Evolutionary conservation across 805 yeast species (phyloP), one percentile per base, ranked within the genome.

Genomic region (Clavispora vitiphila): DNA sequence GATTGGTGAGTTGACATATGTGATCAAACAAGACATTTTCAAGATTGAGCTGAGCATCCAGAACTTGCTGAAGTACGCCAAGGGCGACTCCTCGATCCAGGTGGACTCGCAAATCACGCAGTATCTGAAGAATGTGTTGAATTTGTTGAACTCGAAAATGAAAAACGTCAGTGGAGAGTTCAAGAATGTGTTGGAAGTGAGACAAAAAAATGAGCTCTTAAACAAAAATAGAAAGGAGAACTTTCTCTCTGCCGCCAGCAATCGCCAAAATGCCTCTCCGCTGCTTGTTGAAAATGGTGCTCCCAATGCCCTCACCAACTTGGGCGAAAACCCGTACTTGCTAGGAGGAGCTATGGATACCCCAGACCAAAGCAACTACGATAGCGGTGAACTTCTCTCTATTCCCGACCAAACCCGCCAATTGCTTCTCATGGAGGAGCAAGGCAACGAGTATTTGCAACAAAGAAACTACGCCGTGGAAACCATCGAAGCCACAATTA

Each of bases 401-500:
- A 72, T 91, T 29, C 96, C 97, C 1, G 80, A 82, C 56, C 96
- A 88, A 57, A 85, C 91, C 29, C 61, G 66, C 44, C 96, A 89
- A 54, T 83, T 86, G 52, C 62, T 88, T 53, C 71, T 86, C 55
- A 65, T 90, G 61, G 97, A 91, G 55, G 96, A 90, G 61, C 95
- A 88, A 53, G 80, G 79, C 49, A 67, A 69, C 31, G 75, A 71
- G 45, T 93, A 93, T 58, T 67, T 90, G 42, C 91, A 82, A 55
- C 93, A 85, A 51, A 76, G 99, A 55, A 83, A 81, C 54, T 62
- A 81, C 35, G 99, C 99, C 0, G 96, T 93, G 39, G 98, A 91
- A 58, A 87, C 97, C 0, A 93, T 93, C 38, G 99, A 93, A 60
- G 77, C 88, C n/a, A 93, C 99, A 0, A 93, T 93, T 47, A 91